Base-by-base conservation (phyloP, 805 yeast genomes). In the Candida chilensis region DNA sequence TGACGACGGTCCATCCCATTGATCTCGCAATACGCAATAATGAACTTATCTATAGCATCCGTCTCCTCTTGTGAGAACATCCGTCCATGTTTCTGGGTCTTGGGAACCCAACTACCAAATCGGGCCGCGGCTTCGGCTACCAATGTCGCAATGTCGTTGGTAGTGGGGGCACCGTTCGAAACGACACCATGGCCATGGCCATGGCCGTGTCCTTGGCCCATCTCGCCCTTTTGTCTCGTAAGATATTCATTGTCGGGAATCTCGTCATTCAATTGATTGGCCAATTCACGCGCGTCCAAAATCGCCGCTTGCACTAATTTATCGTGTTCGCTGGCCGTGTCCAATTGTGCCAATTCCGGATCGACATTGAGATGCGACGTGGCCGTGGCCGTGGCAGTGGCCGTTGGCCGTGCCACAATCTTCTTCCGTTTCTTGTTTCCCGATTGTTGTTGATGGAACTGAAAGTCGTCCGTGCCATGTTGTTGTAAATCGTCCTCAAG, bases 281-380 rank as follows among this genome's bases (percentile, higher is more conserved):
- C 78, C 34, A 78, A 59, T 25, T 77, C 74, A 30, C 78, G 64
- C 0, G 85, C 83, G 41, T 78, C 83, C 37, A 76, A 58, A 27
- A 80, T 74, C 2, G 83, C 84, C 28, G 78, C 84, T 35, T 78
- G 74, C 8, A 78, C 86, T 32, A 79, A 55, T 39, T 69, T 78
- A 33, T 74, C 81, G 40, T 75, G 81, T 25, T 73, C 78, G 4
- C 64, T 41, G 12, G 68, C 44, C 8, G 60, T 42, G 33, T 67
- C 76, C 16, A 70, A 35, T 20, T 67, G 68, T 7, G 75, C 70
- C 22, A 75, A 44, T 39, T 68, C 80, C 0, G 80, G 79, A 44
- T 74, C 80, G 20, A 74, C 78, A 20, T 64, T 69, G 27, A 53
- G 30, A 33, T 46, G n/a, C n/a, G n/a, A n/a, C n/a, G n/a, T n/a